phyloP scores from a whole-genome alignment of 1,284 basidiomycete species.

The Tilletia walkeri region DNA sequence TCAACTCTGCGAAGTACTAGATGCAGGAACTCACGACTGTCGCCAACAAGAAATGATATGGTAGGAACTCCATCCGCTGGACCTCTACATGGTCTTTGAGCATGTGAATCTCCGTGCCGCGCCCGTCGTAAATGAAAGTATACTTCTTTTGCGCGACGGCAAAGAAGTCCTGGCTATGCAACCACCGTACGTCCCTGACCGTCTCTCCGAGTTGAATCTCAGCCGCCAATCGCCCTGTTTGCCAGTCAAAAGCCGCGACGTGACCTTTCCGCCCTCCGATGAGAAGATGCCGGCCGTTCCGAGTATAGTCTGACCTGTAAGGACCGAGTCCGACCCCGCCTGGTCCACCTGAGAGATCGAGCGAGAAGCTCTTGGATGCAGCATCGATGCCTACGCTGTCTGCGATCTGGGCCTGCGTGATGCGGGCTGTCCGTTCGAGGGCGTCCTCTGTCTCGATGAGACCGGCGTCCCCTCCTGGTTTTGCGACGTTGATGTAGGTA shows the following conservation, averaged over 20 bases:
- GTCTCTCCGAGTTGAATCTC: slow-evolving; percentile 89
- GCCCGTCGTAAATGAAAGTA: slow-evolving; percentile 90
- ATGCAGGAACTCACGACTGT: slow-evolving; percentile 66
- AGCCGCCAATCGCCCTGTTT: slow-evolving; percentile 77
- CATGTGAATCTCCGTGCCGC: slow-evolving; percentile 87
- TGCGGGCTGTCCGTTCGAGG: slow-evolving; percentile 84
- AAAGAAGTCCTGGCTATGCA: slow-evolving; percentile 88
- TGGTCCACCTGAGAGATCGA: slow-evolving; percentile 70
- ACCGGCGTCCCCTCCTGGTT: slow-evolving; percentile 63
- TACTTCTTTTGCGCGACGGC: slow-evolving; percentile 97
- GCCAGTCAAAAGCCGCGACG: slow-evolving; percentile 94
- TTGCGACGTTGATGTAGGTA: slow-evolving; percentile 45
- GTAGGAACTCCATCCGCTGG: slow-evolving; percentile 84
- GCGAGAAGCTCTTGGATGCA: slow-evolving; percentile 72
- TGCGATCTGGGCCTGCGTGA: slow-evolving; percentile 76
- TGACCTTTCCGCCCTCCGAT: slow-evolving; percentile 71
- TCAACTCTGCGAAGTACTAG: background rate
- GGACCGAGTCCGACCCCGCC: slow-evolving; percentile 63
- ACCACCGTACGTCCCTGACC: slow-evolving; percentile 84
- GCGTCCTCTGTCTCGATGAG: slow-evolving; percentile 70
- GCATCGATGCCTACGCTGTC: slow-evolving; percentile 70
- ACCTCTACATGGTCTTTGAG: slow-evolving; percentile 76
- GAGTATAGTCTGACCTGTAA: slow-evolving; percentile 76
- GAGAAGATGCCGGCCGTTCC: slow-evolving; percentile 75
- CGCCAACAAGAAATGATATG: slow-evolving; percentile 91